These are phyloP conservation scores for Vitis rupestris DNA, from an alignment of 164 flowering plant genomes.

Conservation along the genomic window DNA sequence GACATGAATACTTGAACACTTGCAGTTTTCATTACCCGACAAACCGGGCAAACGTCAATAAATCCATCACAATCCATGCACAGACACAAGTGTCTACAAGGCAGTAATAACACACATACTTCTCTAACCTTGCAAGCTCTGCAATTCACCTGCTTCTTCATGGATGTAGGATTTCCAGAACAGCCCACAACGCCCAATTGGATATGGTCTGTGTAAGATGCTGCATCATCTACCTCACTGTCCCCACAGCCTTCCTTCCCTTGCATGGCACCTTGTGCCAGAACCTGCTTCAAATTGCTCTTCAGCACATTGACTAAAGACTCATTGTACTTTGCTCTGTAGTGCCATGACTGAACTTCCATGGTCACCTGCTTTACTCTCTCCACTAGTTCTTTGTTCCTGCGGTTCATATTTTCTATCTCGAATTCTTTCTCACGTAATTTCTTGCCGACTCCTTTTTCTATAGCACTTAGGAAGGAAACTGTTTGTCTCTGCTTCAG, in stretches of 20 bases:
- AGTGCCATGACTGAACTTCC: slow-evolving; percentile 72
- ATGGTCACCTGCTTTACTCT: slow-evolving; percentile 55
- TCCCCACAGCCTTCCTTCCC: slow-evolving; percentile 74
- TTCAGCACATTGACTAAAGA: slow-evolving; percentile 54
- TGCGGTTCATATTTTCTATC: slow-evolving; percentile 59
- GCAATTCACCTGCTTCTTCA: slow-evolving; percentile 42
- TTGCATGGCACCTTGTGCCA: slow-evolving; percentile 51
- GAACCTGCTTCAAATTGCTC: slow-evolving; percentile 56
- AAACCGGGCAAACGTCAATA: slow-evolving; percentile 62
- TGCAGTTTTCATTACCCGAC: slow-evolving; percentile 53
- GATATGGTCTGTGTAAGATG: slow-evolving; percentile 48
- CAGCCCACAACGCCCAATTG: slow-evolving; percentile 18
- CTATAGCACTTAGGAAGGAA: slow-evolving; percentile 50
- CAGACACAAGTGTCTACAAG: slow-evolving; percentile 78
- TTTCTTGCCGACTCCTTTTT: slow-evolving; percentile 49
- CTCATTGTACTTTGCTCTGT: slow-evolving; percentile 64
- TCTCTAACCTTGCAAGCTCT: slow-evolving; percentile 58
- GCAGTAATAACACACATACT: slow-evolving; percentile 57
- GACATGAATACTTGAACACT: slow-evolving; percentile 67
- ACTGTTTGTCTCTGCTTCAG: slow-evolving; percentile 56
- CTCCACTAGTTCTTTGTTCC: slow-evolving; percentile 65
- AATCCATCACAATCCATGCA: slow-evolving; percentile 67
- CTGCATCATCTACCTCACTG: slow-evolving; percentile 66
- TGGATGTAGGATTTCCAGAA: slow-evolving; percentile 14
- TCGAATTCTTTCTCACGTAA: slow-evolving; percentile 59